These are phyloP conservation scores for Candida glaebosa DNA, from an alignment of 805 yeast genomes.

Conservation along the genomic window DNA sequence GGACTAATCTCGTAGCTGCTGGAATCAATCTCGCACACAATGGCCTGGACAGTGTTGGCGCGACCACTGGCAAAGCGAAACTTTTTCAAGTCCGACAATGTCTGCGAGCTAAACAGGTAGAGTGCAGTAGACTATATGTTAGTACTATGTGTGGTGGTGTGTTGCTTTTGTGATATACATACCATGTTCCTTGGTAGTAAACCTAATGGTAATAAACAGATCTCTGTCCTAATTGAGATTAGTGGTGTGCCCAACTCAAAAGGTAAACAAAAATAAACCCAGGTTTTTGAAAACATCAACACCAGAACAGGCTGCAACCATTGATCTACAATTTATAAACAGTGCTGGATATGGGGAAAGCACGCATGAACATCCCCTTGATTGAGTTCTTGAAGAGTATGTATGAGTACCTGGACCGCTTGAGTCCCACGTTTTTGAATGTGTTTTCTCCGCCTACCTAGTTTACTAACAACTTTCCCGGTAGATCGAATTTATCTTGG, in stretches of 20 bases:
- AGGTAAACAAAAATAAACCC: not conserved
- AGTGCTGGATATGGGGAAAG: constrained; percentile 7
- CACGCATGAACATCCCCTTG: constrained; percentile 25
- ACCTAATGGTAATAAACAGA: no score
- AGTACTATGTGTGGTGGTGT: not conserved
- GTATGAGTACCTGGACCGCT: constrained; percentile 13
- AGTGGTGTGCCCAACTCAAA: not conserved
- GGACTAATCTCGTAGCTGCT: constrained; percentile 47
- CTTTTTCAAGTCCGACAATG: constrained; percentile 58
- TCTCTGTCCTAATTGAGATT: no score
- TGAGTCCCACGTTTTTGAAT: not conserved
- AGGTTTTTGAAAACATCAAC: constrained; percentile 1
- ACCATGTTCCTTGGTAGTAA: no score
- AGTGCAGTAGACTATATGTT: constrained; percentile 31
- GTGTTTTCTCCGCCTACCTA: not conserved
- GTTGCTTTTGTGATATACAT: constrained; percentile 4
- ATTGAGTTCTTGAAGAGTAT: constrained; percentile 43
- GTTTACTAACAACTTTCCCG: constrained; percentile 21
- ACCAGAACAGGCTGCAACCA: no score
- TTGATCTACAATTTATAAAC: no score
- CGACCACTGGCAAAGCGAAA: constrained; percentile 74
- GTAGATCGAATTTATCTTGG: constrained; percentile 78
- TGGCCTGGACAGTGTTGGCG: constrained; percentile 56
- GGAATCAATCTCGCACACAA: constrained; percentile 60
- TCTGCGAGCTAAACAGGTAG: constrained; percentile 61